These are phyloP conservation scores for Trypanosoma melophagium DNA, from an alignment of 208 protist genomes.

Conservation along the genomic window DNA sequence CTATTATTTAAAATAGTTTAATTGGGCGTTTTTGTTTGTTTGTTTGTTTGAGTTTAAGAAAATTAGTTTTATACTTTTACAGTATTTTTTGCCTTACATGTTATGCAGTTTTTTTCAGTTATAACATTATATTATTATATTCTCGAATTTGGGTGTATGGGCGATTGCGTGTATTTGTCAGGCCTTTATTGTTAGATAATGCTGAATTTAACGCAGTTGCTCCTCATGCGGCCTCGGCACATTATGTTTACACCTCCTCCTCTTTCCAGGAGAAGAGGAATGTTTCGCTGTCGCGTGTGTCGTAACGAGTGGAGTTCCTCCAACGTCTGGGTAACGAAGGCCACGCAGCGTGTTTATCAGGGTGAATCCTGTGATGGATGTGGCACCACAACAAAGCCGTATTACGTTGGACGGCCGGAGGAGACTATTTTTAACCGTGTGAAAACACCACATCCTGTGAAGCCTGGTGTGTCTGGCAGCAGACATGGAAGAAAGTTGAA, in stretches of 20 bases:
- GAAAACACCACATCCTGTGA: conserved; percentile 73
- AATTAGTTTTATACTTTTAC: no score
- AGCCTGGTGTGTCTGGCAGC: conserved; percentile 61
- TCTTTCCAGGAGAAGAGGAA: conserved; percentile 59
- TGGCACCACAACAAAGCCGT: conserved; percentile 86
- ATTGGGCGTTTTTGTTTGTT: no score
- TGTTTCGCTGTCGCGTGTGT: conserved; percentile 75
- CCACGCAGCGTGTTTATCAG: conserved; percentile 88
- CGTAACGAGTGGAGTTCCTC: conserved; percentile 63
- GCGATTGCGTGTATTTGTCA: background rate
- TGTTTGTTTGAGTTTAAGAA: no score
- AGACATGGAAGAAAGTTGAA: conserved; percentile 72
- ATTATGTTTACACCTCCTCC: conserved; percentile 89
- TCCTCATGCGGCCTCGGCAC: conserved; percentile 72
- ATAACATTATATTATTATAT: no score
- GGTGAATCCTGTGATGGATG: conserved; percentile 84
- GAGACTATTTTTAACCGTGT: conserved; percentile 86
- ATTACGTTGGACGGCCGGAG: conserved; percentile 72
- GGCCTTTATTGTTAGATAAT: conserved; percentile 35
- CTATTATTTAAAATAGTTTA: no score
- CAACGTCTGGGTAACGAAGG: conserved; percentile 87
- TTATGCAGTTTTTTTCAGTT: no score
- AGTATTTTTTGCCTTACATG: no score
- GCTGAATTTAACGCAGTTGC: conserved; percentile 38
- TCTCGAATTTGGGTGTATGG: no score